A percentile compares a stretch with the other conserved stretches of the same genome.
phyloP scores from a whole-genome alignment of 2,329 filamentous ascomycete species.

The Nemania sp. region DNA sequence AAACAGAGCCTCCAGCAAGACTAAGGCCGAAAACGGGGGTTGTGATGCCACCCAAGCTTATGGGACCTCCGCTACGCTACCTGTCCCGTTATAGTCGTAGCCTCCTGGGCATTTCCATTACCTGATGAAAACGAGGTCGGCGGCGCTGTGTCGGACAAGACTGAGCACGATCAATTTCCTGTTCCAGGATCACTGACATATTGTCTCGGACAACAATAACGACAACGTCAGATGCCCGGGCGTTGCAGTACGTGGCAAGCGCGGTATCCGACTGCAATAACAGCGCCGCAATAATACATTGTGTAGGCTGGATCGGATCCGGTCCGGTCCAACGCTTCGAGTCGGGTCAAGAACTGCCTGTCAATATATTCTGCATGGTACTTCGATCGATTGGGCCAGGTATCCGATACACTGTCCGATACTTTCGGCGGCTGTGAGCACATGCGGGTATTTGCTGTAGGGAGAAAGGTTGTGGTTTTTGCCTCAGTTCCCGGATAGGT shows the following conservation, averaged over 20 bases:
- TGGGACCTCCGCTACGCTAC: background rate
- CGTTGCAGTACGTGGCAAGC: slow-evolving; percentile 14
- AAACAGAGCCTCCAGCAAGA: slow-evolving; percentile 8
- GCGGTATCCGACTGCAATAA: background rate
- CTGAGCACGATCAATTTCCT: slow-evolving; percentile 4
- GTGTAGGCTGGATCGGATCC: background rate
- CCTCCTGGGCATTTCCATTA: slow-evolving; percentile 33
- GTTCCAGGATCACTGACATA: background rate
- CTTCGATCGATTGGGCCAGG: background rate
- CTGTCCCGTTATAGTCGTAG: slow-evolving; percentile 11
- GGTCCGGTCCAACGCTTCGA: slow-evolving; percentile 9
- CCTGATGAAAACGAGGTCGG: slow-evolving; percentile 33
- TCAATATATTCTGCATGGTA: background rate
- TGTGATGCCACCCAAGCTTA: slow-evolving; percentile 10
- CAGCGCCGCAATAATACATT: background rate
- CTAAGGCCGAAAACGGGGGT: slow-evolving; percentile 24
- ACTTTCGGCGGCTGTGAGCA: no score
- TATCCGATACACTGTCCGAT: background rate
- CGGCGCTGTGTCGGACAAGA: slow-evolving; percentile 13
- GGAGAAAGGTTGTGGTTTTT: background rate
- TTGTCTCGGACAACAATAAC: background rate
- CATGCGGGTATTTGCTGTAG: background rate
- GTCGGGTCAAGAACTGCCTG: background rate
- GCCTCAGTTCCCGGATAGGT: slow-evolving; percentile 4
- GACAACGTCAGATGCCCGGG: background rate